Base-by-base conservation (phyloP, 345 rosid species). In the Turnera subulata region DNA sequence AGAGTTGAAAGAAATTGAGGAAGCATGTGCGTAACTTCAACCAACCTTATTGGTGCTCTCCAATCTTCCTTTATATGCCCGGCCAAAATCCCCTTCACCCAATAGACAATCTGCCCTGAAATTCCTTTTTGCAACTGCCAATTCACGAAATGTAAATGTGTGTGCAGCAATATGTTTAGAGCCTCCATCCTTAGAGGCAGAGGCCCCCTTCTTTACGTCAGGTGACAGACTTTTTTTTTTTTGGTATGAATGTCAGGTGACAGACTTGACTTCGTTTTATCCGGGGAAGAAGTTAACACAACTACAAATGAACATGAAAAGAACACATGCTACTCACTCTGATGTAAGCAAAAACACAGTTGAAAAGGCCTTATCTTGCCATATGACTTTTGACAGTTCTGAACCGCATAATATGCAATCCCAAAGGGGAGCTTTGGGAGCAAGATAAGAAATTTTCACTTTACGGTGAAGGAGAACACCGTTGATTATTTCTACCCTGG, bases 401-500 rank as follows among this genome's bases (percentile, higher is more conserved):
- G 74, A 76, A 77, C 80, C 74, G 76, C 59, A 76, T 73, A 65
- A 47, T 46, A 23, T 47, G 43, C 23, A 55, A 67, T n/a, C 6
- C 58, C 46, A 21, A 62, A 39, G 44, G 67, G 73, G 48, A 76
- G 64, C 69, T 67, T 71, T 21, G 59, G 71, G 72, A 82, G 69
- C 81, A 78, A 80, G 68, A 61, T 76, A 57, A 78, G 74, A 62
- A 85, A 83, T 76, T 89, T 93, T 71, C 97, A 87, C 33, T 87
- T 82, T 74, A 82, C 62, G 85, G 70, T 83, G 67, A 89, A 82
- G 80, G 97, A 89, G 42, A 89, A 84, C 53, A 66, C 73, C 4
- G 72, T 81, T 6, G 90, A 93, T 19, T 93, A 70, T 64, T 93
- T 93, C 74, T 83, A 82, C 71, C 96, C 97, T 0, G 96, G 97